phyloP scores from a whole-genome alignment of 2,329 filamentous ascomycete genomes.

The Incumbomyces delicatus region DNA sequence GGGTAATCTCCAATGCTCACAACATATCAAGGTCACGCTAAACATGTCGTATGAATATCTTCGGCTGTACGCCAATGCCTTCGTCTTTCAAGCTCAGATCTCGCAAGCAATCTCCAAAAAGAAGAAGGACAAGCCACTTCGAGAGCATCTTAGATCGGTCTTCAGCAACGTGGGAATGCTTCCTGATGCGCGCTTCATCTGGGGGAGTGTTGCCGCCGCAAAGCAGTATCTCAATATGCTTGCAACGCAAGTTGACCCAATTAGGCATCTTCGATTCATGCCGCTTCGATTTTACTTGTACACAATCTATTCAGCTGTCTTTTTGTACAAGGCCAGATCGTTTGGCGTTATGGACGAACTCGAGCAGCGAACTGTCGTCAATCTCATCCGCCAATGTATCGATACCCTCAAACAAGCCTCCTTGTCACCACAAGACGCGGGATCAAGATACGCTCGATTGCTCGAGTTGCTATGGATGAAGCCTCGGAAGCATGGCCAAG shows the following conservation, averaged over 20 bases:
- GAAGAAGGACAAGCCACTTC: slow-evolving; percentile 24
- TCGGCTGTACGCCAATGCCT: slow-evolving; percentile 63
- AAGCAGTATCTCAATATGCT: slow-evolving; percentile 52
- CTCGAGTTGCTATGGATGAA: slow-evolving; percentile 51
- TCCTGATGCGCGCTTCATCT: slow-evolving; percentile 57
- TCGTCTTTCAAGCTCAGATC: slow-evolving; percentile 63
- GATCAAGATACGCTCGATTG: slow-evolving; percentile 51
- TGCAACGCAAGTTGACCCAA: slow-evolving; percentile 50
- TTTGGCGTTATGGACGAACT: slow-evolving; percentile 49
- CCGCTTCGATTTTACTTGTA: slow-evolving; percentile 55
- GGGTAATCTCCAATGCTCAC: slow-evolving; percentile 56
- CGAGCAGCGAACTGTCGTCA: slow-evolving; percentile 47
- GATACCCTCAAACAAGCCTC: slow-evolving; percentile 51
- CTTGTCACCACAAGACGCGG: slow-evolving; percentile 49
- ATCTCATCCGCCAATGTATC: slow-evolving; percentile 50
- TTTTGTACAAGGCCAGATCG: slow-evolving; percentile 54
- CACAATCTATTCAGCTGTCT: slow-evolving; percentile 54
- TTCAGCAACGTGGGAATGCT: slow-evolving; percentile 49
- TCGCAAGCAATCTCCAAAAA: slow-evolving; percentile 39
- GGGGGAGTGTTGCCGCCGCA: slow-evolving; percentile 55
- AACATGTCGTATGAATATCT: slow-evolving; percentile 64
- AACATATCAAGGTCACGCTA: slow-evolving; percentile 56
- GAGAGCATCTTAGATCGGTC: slow-evolving; percentile 33
- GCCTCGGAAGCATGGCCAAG: slow-evolving; percentile 19
- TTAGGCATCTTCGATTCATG: slow-evolving; percentile 53